Conservation (phyloP, 129 eudicot genomes). For the Artemisia tridentata region DNA sequence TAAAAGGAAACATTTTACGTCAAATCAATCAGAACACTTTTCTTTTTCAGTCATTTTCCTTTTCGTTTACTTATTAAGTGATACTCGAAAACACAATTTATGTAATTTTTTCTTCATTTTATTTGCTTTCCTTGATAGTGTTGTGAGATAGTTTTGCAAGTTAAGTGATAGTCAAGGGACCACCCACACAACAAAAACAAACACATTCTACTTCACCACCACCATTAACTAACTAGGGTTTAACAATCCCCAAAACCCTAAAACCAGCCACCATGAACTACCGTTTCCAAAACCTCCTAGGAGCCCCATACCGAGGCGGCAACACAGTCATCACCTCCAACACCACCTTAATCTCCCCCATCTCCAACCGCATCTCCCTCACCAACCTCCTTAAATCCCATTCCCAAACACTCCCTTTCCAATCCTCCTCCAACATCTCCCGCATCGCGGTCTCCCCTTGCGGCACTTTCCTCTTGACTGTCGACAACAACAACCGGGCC, state of each 20-base stretch:
- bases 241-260: constrained; percentile 2
- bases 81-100: no score
- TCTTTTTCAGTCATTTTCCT: no score
- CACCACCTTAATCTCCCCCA: constrained; percentile 59
- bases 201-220: no score
- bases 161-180: no score
- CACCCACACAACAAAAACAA: no score
- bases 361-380: constrained; percentile 85
- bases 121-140: no score
- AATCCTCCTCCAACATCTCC: constrained; percentile 69
- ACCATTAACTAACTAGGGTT: no score
- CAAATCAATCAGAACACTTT: no score
- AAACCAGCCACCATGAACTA: constrained; percentile 52
- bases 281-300: constrained; percentile 84
- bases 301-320: constrained; percentile 98
- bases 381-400: constrained; percentile 86
- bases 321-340: constrained; percentile 53
- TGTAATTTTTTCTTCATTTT: no score
- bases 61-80: no score
- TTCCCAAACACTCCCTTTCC: constrained; percentile 70
- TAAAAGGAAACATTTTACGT: no score
- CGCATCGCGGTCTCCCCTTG: constrained; percentile 81
- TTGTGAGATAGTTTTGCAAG: no score
- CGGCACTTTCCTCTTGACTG: constrained; percentile 69
- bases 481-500: constrained; percentile 78